These are phyloP conservation scores for Trametes elegans DNA, from an alignment of 768 basidiomycete genomes.

Conservation along the genomic window DNA sequence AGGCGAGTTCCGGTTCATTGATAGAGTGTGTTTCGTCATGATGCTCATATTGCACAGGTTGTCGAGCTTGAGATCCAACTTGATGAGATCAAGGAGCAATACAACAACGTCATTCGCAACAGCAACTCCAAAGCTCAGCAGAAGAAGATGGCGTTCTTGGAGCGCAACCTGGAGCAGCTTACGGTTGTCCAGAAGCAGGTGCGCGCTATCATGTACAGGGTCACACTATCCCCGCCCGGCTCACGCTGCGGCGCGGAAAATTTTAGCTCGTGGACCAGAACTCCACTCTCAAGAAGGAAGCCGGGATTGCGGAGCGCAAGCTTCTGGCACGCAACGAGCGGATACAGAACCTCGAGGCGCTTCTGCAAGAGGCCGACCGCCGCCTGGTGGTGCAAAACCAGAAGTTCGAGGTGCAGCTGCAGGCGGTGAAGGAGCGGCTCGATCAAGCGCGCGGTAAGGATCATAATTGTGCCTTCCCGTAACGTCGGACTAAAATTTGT, in stretches of 20 bases:
- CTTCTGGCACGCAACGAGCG: slow-evolving; percentile 94
- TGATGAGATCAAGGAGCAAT: slow-evolving; percentile 98
- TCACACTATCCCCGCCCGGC: slow-evolving; percentile 8
- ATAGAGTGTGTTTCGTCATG: slow-evolving; percentile 15
- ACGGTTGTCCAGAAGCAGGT: slow-evolving; percentile 98
- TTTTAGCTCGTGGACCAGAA: slow-evolving; percentile 96
- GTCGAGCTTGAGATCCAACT: slow-evolving; percentile 98
- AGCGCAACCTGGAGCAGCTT: slow-evolving; percentile 93
- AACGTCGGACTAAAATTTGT: slow-evolving; percentile 17
- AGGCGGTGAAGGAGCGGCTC: slow-evolving; percentile 87
- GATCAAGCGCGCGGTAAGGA: slow-evolving; percentile 85
- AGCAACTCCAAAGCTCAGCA: slow-evolving; percentile 98
- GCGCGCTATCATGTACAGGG: slow-evolving; percentile 22
- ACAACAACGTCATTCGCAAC: slow-evolving; percentile 97
- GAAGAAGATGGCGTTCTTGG: slow-evolving; percentile 99
- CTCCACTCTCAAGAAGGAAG: slow-evolving; percentile 94
- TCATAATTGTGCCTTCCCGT: slow-evolving; percentile 12
- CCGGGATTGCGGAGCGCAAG: slow-evolving; percentile 95
- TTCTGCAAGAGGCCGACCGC: slow-evolving; percentile 92
- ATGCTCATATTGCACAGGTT: slow-evolving; percentile 54
- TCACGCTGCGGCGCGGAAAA: slow-evolving; percentile 16
- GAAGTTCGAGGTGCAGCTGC: slow-evolving; percentile 92
- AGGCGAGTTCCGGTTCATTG: slow-evolving; percentile 47
- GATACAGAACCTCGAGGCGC: slow-evolving; percentile 92
- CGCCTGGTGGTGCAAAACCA: slow-evolving; percentile 89